Evolutionary conservation across 306 rosid species (phyloP).

Genomic region (Luffa aegyptiaca): DNA sequence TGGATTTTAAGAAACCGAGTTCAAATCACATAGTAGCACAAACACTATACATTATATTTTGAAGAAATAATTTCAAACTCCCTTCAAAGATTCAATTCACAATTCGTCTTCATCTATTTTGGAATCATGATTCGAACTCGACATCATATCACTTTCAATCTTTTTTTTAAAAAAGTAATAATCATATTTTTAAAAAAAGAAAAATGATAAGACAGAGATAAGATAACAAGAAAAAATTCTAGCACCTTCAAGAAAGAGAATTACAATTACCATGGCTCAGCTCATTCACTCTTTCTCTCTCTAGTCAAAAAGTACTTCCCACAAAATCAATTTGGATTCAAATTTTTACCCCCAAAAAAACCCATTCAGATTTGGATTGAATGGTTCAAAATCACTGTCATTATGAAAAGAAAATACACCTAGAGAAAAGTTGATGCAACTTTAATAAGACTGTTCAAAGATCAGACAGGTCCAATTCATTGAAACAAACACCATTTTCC

Average conservation of each 20-base stretch:
- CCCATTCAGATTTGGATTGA: neutral
- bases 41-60: too few relatives aligned
- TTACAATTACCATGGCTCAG: neutral
- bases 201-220: too few relatives aligned
- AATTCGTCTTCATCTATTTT: too few relatives aligned
- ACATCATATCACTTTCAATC: neutral
- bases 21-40: neutral
- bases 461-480: neutral
- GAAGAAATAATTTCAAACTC: too few relatives aligned
- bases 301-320: neutral
- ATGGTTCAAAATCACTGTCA: neutral
- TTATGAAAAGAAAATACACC: neutral
- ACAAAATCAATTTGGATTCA: neutral
- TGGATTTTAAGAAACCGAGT: neutral
- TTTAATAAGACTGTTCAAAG: neutral
- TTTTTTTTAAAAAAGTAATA: neutral
- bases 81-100: neutral
- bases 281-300: neutral
- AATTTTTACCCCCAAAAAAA: neutral
- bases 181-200: neutral
- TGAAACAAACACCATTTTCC: neutral
- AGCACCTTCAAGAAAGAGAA: neutral
- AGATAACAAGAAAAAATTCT: neutral
- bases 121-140: too few relatives aligned
- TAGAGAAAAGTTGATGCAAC: neutral